Conservation (phyloP, 768 basidiomycete genomes). For the Rhodocollybia butyracea region DNA sequence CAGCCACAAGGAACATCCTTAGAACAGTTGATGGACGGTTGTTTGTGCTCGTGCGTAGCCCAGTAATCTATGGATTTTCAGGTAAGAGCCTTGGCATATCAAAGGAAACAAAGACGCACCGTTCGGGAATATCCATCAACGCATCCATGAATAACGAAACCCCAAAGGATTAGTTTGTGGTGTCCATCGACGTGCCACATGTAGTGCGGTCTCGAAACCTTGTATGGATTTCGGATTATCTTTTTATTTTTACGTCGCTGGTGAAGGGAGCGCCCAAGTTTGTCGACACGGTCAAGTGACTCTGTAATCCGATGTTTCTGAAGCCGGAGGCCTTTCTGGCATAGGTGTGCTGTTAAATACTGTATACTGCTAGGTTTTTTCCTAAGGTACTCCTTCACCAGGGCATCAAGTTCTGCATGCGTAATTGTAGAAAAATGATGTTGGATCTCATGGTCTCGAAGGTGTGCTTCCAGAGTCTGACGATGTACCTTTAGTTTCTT, state of each 20-base stretch:
- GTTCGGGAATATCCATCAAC: conserved; percentile 28
- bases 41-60: conserved; percentile 12
- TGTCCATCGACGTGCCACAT: conserved; percentile 24
- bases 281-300: conserved; percentile 20
- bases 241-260: neutral
- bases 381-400: conserved; percentile 12
- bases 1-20: conserved; percentile 8
- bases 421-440: conserved; percentile 6
- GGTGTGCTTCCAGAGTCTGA: conserved; percentile 8
- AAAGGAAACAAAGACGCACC: conserved; percentile 12
- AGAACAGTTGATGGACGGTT: conserved; percentile 14
- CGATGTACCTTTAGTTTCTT: conserved; percentile 12
- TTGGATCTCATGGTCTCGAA: neutral
- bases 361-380: conserved; percentile 20
- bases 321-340: too few species aligned
- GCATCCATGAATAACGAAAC: conserved; percentile 24
- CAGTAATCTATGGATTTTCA: conserved; percentile 8
- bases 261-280: conserved; percentile 16
- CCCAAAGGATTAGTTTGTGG: conserved; percentile 24
- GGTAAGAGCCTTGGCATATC: neutral
- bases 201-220: conserved; percentile 16
- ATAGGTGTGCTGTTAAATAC: conserved; percentile 22
- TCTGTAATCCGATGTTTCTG: conserved; percentile 8
- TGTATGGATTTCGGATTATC: conserved; percentile 15
- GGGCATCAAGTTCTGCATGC: conserved; percentile 7